Evolutionary conservation across 345 rosid species (phyloP), one percentile per base, ranked within the genome.

Genomic region (Erucastrum elatum): DNA sequence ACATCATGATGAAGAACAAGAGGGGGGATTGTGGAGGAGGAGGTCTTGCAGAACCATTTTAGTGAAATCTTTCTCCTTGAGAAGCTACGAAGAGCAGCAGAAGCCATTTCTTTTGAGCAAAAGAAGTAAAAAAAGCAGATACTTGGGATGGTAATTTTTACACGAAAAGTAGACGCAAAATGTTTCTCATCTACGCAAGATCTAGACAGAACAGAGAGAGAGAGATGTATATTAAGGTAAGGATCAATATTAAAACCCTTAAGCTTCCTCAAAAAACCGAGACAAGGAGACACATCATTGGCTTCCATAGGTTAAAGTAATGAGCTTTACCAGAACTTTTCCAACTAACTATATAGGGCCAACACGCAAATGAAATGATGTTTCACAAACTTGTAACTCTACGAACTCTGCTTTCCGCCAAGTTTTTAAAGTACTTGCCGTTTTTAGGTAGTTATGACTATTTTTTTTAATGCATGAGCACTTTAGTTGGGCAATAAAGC

Each of bases 1-100:
- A 63, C 76, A 37, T 9, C 77, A 64, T 33, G 64, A 82, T 25
- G 70, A 73, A 44, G 31, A 64, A 62, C 53, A 44, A 44, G 53
- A 44, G n/a, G 53, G 3, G n/a, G 53, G 3, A 34, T 62, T 61
- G 60, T 29, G 60, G 59, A 3, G 53, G 53, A 44, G 15, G 53
- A 44, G 15, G 15, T 44, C 53, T 44, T 44, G 70, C 3, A 17
- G 16, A 73, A 30, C 68, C 59, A 72, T 62, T 72, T 72, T 10
- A 30, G 4, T 25, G 34, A 72, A 72, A 72, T 31, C 13, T 34
- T 62, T 44, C 68, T 72, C 61, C 76, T 72, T 41, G 76, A 41
- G 44, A 62, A 62, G 60, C 60, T 62, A 41, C 68, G 61, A 30
- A 72, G 68, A 11, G 46, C 68, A 72, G 15, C 3, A 9, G 76